These are phyloP conservation scores for Lumnitzera racemosa DNA, from an alignment of 345 rosid species.

Conservation along the genomic window DNA sequence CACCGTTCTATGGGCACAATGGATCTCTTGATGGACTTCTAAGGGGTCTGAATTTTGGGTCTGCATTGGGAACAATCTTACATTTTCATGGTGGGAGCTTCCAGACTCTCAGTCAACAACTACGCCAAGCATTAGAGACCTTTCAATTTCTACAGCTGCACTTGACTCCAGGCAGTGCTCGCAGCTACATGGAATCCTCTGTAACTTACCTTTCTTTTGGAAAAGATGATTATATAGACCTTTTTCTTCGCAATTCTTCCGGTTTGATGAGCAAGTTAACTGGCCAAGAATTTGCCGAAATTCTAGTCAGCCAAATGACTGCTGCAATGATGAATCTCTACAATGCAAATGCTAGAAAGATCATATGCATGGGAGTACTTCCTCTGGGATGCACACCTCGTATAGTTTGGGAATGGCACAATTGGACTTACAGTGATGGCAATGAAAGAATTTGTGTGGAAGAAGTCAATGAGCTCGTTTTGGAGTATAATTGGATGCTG, in stretches of 20 bases:
- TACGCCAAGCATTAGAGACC: constrained; percentile 54
- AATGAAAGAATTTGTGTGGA: constrained; percentile 27
- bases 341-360: constrained; percentile 36
- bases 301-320: constrained; percentile 47
- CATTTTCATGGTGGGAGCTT: constrained; percentile 26
- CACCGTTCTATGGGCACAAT: constrained; percentile 42
- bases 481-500: constrained; percentile 40
- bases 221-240: constrained; percentile 49
- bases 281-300: constrained; percentile 34
- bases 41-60: constrained; percentile 47
- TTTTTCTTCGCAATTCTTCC: constrained; percentile 37
- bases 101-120: constrained; percentile 59
- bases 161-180: constrained; percentile 21
- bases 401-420: constrained; percentile 28
- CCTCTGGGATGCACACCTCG: constrained; percentile 65
- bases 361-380: constrained; percentile 40
- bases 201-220: constrained; percentile 63
- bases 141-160: constrained; percentile 48
- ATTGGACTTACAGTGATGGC: constrained; percentile 2
- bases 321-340: constrained; percentile 36
- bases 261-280: constrained; percentile 34
- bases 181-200: constrained; percentile 31
- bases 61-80: constrained; percentile 50
- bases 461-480: constrained; percentile 39
- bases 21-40: constrained; percentile 35